Conservation (phyloP, 73 alveolate genomes). For the Paramecium sexaurelia region DNA sequence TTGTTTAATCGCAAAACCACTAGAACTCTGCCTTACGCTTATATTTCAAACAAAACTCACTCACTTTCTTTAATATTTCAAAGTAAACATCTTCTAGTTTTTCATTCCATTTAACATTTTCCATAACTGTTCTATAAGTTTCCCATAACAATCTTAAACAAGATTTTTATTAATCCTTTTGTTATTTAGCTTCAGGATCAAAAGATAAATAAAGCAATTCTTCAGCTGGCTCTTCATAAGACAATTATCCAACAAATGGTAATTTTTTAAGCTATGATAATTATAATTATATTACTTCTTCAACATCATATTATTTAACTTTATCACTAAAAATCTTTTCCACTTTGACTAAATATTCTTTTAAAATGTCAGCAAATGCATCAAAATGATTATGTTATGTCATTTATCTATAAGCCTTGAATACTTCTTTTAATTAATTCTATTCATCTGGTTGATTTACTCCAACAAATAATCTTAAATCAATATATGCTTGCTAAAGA, state of each 20-base stretch:
- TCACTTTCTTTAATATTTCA: conserved; percentile 44
- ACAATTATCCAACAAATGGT: conserved; percentile 51
- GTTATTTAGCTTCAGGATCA: conserved; percentile 47
- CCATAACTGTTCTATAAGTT: conserved; percentile 44
- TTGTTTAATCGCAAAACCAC: conserved; percentile 51
- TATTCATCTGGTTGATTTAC: conserved; percentile 2
- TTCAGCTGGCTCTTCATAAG: conserved; percentile 56
- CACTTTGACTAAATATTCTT: neutral
- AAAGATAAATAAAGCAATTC: conserved; percentile 16
- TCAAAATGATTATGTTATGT: conserved; percentile 34
- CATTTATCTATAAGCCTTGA: conserved; percentile 44
- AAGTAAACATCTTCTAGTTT: conserved; percentile 39
- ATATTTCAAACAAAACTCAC: conserved; percentile 35
- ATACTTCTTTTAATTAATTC: conserved; percentile 46
- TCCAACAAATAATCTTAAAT: conserved; percentile 24
- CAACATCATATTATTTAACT: conserved; percentile 5
- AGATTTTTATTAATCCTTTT: neutral
- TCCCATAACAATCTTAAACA: conserved; percentile 49
- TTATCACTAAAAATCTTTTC: conserved; percentile 34
- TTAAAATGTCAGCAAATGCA: conserved; percentile 17
- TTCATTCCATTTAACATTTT: conserved; percentile 60
- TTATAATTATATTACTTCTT: neutral
- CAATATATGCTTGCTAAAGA: conserved; percentile 40
- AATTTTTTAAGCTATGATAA: neutral
- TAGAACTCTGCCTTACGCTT: conserved; percentile 12